phyloP scores from a whole-genome alignment of 23 red algal species.

The Gracilaria domingensis region DNA sequence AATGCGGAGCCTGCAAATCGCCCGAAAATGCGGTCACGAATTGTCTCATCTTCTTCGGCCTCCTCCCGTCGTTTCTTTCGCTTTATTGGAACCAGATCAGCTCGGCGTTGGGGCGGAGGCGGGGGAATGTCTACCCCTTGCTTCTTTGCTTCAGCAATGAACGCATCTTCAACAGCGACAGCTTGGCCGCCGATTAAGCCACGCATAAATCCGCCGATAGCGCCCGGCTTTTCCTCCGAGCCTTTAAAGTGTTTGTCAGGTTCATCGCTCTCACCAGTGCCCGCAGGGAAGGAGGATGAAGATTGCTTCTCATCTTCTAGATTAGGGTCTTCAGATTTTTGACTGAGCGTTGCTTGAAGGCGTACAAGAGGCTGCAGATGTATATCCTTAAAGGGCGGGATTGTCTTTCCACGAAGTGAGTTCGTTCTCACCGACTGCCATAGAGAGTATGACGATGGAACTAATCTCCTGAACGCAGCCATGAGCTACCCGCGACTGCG shows the following conservation, averaged over 20 bases:
- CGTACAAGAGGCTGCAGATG: not conserved
- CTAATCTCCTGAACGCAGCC: constrained; percentile 1
- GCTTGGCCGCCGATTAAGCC: constrained; percentile 86
- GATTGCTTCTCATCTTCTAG: not conserved
- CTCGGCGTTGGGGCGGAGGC: constrained; percentile 61
- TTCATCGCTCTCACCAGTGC: not conserved
- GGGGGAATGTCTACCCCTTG: constrained; percentile 70
- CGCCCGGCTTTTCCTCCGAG: constrained; percentile 47
- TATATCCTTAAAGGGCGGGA: not conserved
- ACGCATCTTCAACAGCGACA: constrained; percentile 85
- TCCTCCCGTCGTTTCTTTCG: constrained; percentile 54
- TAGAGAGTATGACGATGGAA: not conserved
- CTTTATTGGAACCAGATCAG: constrained; percentile 55
- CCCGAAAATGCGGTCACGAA: constrained; percentile 89
- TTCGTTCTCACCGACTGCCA: not conserved
- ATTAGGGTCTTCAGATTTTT: constrained; percentile 22
- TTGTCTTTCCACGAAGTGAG: too few species aligned
- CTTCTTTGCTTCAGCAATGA: constrained; percentile 83
- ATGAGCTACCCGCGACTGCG: constrained; percentile 1
- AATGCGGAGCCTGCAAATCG: constrained; percentile 95
- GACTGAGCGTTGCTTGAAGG: constrained; percentile 12
- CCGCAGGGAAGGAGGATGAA: not conserved
- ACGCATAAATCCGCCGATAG: constrained; percentile 89
- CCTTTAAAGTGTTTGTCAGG: not conserved
- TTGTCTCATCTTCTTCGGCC: constrained; percentile 52